Evolutionary conservation across 2,329 filamentous ascomycete species (phyloP), one percentile per base, ranked within the genome.

Genomic region (Penicillium sp.): DNA sequence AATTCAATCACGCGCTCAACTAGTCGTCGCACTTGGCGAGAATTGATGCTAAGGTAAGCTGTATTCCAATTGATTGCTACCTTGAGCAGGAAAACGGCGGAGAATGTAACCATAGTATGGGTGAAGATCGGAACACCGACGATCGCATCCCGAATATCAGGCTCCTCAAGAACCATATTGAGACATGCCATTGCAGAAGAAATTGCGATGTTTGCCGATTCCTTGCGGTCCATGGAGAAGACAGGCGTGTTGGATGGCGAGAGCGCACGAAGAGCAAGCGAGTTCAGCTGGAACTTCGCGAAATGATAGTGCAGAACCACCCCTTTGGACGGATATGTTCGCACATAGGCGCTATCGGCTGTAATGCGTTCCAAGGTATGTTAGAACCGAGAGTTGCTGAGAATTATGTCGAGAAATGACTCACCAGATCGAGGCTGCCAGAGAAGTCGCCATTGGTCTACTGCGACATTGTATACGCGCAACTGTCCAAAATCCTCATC

Each of bases 241-340:
- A 72, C 65, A 0, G 73, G 73, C 0, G 73, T 73, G 46, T 74
- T 75, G 13, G 69, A 75, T 51, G 77, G 71, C 56, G 75, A 72
- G 59, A 79, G 71, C 4, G 77, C 59, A 60, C 72, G 68, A 10
- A 74, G 66, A 4, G 72, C 72, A 25, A 76, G 70, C 6, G 73
- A 76, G 58, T 81, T 79, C 21, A 82, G 73, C 58, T 82, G 79
- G 45, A 82, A 77, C 57, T 79, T 80, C 23, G 78, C 79, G 51
- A 82, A 80, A 58, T 82, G 77, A 58, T 79, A 80, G 63, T 82
- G 80, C 9, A 82, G 66, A 4, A 80, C 75, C 18, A 80, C 78
- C 3, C 78, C 79, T 60, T 79, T 79, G 12, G 76, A 77, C 1
- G 78, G 77, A 56, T 79, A 80, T 2, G 76, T 76, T 18, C 77